phyloP scores from a whole-genome alignment of 306 rosid species.

The Casuarina glauca region DNA sequence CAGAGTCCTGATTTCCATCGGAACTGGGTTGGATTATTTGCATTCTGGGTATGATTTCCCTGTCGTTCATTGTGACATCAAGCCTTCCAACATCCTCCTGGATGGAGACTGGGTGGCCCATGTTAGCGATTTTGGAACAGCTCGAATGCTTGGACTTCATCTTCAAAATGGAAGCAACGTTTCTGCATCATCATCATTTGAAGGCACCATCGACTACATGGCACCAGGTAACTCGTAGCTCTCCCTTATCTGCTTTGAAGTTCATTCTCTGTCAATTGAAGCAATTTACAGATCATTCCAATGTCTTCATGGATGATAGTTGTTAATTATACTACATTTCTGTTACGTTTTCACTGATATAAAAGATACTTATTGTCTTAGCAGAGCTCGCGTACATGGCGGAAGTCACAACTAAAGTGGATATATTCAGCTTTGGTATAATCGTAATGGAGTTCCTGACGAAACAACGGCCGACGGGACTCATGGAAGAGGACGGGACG shows the following conservation, averaged over 20 bases:
- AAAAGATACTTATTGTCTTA: too few species aligned
- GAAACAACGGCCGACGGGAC: slow-evolving; percentile 68
- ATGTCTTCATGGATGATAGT: too few species aligned
- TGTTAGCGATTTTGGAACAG: slow-evolving; percentile 93
- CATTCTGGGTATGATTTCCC: slow-evolving; percentile 75
- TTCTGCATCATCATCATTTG: slow-evolving; percentile 63
- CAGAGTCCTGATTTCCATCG: slow-evolving; percentile 56
- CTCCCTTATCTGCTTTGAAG: background rate
- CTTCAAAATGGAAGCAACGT: slow-evolving; percentile 50
- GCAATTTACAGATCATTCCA: too few species aligned
- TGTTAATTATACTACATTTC: too few species aligned
- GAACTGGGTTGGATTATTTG: slow-evolving; percentile 76
- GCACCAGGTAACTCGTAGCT: slow-evolving; percentile 70
- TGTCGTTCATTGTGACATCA: slow-evolving; percentile 79
- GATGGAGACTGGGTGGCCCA: slow-evolving; percentile 75
- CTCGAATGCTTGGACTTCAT: slow-evolving; percentile 81
- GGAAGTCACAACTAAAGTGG: slow-evolving; percentile 68
- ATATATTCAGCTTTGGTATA: slow-evolving; percentile 80
- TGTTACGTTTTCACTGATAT: too few species aligned
- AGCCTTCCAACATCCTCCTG: slow-evolving; percentile 84
- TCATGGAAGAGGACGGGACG: slow-evolving; percentile 54
- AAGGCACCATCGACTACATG: slow-evolving; percentile 81
- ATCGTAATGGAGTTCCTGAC: slow-evolving; percentile 79
- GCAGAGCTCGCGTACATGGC: slow-evolving; percentile 83
- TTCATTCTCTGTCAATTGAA: too few species aligned